phyloP scores from a whole-genome alignment of 2,329 filamentous ascomycete genomes.

The Scopulariopsis brevicaulis region DNA sequence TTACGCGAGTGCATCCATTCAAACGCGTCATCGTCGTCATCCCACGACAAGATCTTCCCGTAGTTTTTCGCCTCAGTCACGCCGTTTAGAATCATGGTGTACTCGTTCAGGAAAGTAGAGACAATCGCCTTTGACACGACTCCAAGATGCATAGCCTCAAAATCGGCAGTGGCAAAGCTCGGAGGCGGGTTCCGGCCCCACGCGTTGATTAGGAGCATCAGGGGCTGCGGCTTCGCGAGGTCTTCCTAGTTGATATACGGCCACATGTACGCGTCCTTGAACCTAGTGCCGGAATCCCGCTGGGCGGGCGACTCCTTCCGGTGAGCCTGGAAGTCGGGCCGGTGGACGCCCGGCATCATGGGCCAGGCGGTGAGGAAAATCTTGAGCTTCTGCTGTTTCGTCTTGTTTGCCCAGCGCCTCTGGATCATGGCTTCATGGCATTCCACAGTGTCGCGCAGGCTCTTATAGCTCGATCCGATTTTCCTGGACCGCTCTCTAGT shows the following conservation, averaged over 20 bases:
- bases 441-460: constrained; percentile 28
- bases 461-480: constrained; percentile 22
- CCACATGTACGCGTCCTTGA: constrained; percentile 30
- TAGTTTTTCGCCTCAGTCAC: constrained; percentile 17
- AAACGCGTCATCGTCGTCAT: constrained; percentile 22
- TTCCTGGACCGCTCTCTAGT: constrained; percentile 6
- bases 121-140: constrained; percentile 11
- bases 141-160: constrained; percentile 19
- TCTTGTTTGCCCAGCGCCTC: constrained; percentile 44
- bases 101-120: constrained; percentile 13
- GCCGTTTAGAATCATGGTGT: constrained; percentile 22
- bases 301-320: constrained; percentile 11
- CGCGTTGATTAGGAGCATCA: constrained; percentile 40
- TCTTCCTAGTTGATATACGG: constrained; percentile 49
- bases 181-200: constrained; percentile 33
- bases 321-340: constrained; percentile 35
- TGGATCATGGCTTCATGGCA: constrained; percentile 38
- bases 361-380: constrained; percentile 37
- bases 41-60: constrained; percentile 21
- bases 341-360: constrained; percentile 33
- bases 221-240: constrained; percentile 25
- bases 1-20: constrained; percentile 19
- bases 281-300: constrained; percentile 9
- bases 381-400: constrained; percentile 27
- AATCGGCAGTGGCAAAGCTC: constrained; percentile 34